Evolutionary conservation across 176 grass and related monocot genomes (phyloP), one percentile per base, ranked within the genome.

Genomic region (Cenchrus purpureus): DNA sequence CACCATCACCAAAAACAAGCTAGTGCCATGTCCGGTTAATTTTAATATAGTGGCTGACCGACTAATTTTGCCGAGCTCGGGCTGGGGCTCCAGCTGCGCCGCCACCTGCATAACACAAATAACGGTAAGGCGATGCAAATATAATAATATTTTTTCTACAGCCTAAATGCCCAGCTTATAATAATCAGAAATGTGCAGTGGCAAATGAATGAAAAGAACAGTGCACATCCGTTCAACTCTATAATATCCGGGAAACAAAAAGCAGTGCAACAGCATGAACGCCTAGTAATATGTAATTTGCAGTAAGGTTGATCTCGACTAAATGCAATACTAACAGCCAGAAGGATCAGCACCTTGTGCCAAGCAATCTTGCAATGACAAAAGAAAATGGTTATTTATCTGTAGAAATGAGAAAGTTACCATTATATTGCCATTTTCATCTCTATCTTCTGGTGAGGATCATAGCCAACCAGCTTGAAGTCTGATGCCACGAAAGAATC

Each of bases 371-470:
- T 52, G 12, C 45, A 68, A 82, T 28, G 11, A 31, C 2, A 0
- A 46, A 46, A 48, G 63, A 46, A 76, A 28, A 12, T 12, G 20
- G 29, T 79, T 65, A 59, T n/a, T 0, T 76, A 52, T n/a, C 7
- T 46, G 45, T 46, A 52, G 55, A 45, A 81, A 85, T 59, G n/a
- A 20, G 15, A 82, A 45, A 73, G 29, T 17, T 78, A 79, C 74
- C 82, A 46, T 49, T 89, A 97, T 46, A 92, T 28, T 43, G 95
- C 92, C 90, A 97, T 94, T 76, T 98, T 95, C 93, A 95, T 98
- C 82, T 93, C 95, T 80, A 93, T 93, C 88, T 98, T 95, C 79
- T 93, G 86, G 83, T 98, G 93, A 68, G 95, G 93, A 76, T 93
- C 77, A 65, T 98, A 98, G 42, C 95, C 89, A 51, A 78, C 52